Evolutionary conservation across 768 basidiomycete species (phyloP).

Genomic region (Pisolithus tinctorius): DNA sequence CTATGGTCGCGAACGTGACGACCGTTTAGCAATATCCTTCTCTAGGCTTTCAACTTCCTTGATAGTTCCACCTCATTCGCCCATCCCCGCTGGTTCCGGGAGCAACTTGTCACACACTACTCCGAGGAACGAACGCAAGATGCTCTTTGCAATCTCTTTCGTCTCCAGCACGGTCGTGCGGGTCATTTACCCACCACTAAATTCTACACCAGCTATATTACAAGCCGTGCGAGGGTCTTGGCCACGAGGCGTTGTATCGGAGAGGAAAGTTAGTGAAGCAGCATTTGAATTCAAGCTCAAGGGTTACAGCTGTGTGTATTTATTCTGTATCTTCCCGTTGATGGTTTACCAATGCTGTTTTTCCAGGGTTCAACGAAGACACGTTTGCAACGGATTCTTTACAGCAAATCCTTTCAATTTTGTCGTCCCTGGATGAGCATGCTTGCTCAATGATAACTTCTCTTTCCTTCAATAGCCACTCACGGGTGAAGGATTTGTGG

Average conservation of each 20-base stretch:
- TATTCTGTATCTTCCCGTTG: conserved; percentile 6
- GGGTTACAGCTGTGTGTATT: conserved; percentile 64
- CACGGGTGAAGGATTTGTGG: conserved; percentile 73
- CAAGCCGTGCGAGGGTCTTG: conserved; percentile 71
- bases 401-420: conserved; percentile 59
- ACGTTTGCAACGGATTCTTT: conserved; percentile 70
- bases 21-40: conserved; percentile 65
- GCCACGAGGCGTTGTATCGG: conserved; percentile 73
- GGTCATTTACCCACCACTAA: conserved; percentile 70
- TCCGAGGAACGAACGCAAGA: conserved; percentile 28
- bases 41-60: conserved; percentile 41
- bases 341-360: conserved; percentile 12
- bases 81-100: conserved; percentile 33
- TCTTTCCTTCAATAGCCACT: conserved; percentile 62
- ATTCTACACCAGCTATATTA: conserved; percentile 73
- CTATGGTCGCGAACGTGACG: conserved; percentile 72
- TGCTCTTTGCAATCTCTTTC: conserved; percentile 71
- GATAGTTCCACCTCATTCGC: conserved; percentile 32
- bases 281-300: conserved; percentile 78
- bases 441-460: conserved; percentile 65
- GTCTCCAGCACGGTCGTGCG: conserved; percentile 59
- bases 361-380: conserved; percentile 71
- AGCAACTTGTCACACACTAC: conserved; percentile 31
- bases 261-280: conserved; percentile 67
- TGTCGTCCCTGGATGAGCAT: conserved; percentile 60